Conservation (phyloP, 2,329 filamentous ascomycete genomes). For the Hypoxylon sp. region DNA sequence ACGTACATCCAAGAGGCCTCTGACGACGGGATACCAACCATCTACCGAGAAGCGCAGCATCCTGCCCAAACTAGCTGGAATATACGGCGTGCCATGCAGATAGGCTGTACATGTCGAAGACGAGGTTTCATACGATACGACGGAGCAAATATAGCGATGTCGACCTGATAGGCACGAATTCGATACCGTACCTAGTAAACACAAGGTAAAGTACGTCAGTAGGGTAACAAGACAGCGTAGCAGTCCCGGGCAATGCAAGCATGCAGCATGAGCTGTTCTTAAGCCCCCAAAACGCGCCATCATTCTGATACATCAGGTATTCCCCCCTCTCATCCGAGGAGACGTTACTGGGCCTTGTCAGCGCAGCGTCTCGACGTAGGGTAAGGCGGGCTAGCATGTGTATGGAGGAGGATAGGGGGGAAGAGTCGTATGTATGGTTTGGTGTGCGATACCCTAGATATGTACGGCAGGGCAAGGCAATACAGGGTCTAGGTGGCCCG, state of each 20-base stretch:
- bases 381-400: slow-evolving; percentile 21
- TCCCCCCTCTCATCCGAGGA: slow-evolving; percentile 29
- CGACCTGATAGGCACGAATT: slow-evolving; percentile 34
- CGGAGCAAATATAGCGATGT: slow-evolving; percentile 21
- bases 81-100: slow-evolving; percentile 37
- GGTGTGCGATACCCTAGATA: slow-evolving; percentile 39
- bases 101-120: slow-evolving; percentile 26
- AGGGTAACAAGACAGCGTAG: slow-evolving; percentile 44
- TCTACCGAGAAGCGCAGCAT: slow-evolving; percentile 40
- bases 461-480: slow-evolving; percentile 38
- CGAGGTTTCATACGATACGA: slow-evolving; percentile 27
- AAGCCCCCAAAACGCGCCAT: slow-evolving; percentile 42
- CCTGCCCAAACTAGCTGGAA: slow-evolving; percentile 25
- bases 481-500: slow-evolving; percentile 36
- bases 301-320: slow-evolving; percentile 41
- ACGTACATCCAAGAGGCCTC: slow-evolving; percentile 36
- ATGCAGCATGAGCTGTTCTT: slow-evolving; percentile 45
- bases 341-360: slow-evolving; percentile 35
- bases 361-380: slow-evolving; percentile 30
- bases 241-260: slow-evolving; percentile 40
- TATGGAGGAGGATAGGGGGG: slow-evolving; percentile 21
- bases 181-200: slow-evolving; percentile 30
- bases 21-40: slow-evolving; percentile 24
- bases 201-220: slow-evolving; percentile 27
- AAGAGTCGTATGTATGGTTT: slow-evolving; percentile 12